These are phyloP conservation scores for Colletotrichum truncatum DNA, from an alignment of 2,329 filamentous ascomycete genomes.

Conservation along the genomic window DNA sequence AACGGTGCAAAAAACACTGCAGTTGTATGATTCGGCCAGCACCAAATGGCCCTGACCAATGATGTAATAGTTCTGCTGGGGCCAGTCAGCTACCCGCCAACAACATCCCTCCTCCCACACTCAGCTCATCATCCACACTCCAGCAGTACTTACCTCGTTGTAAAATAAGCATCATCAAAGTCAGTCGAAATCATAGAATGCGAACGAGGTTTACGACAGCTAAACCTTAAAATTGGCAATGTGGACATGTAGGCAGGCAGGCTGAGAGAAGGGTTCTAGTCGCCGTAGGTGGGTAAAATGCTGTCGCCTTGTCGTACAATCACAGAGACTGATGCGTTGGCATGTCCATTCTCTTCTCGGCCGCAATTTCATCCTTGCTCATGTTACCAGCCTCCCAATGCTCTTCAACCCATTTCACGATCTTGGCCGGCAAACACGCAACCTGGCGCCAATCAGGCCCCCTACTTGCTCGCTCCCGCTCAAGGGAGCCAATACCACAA, in stretches of 20 bases:
- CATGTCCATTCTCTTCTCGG: background rate
- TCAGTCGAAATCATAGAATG: too few relatives aligned
- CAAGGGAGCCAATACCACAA: slow-evolving; percentile 5
- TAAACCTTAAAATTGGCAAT: too few relatives aligned
- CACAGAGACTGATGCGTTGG: background rate
- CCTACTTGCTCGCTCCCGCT: background rate
- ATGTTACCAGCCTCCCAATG: slow-evolving; percentile 6
- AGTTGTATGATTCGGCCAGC: too few relatives aligned
- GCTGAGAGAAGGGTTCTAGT: background rate
- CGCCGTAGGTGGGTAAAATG: background rate
- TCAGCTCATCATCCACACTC: too few relatives aligned
- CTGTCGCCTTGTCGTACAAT: background rate
- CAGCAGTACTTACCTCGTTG: too few relatives aligned
- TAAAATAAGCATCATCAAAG: too few relatives aligned
- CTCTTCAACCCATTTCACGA: slow-evolving; percentile 17
- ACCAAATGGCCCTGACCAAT: too few relatives aligned
- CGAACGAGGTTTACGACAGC: too few relatives aligned
- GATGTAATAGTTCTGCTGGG: too few relatives aligned
- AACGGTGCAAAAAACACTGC: too few relatives aligned
- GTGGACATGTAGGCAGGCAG: background rate
- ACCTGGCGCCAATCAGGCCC: slow-evolving; percentile 21
- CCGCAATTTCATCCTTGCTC: background rate
- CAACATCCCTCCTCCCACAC: too few relatives aligned
- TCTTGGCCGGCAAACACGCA: slow-evolving; percentile 28
- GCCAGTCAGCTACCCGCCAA: too few relatives aligned